Percentiles rank a stretch among this genome's conserved stretches.
Conservation (phyloP, 2,329 filamentous ascomycete genomes). For the Trichoderma sp. region DNA sequence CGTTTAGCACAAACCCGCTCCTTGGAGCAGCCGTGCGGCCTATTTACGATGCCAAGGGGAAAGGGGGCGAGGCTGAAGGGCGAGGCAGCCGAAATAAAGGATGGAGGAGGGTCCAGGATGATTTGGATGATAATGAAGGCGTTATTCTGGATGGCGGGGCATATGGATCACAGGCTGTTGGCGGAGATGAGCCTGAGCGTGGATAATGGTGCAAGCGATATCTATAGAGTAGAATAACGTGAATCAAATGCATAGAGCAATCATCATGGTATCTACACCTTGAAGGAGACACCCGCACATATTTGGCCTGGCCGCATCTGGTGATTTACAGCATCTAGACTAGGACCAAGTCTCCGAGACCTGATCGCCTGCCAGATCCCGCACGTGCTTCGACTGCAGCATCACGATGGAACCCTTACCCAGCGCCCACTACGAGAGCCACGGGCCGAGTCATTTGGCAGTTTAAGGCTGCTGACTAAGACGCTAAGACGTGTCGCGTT, state of each 20-base stretch:
- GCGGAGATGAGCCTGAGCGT: constrained; percentile 45
- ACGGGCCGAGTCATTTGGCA: background rate
- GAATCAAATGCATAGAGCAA: background rate
- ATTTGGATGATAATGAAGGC: constrained; percentile 60
- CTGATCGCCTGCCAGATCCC: background rate
- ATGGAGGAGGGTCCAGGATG: constrained; percentile 66
- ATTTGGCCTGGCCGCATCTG: no score
- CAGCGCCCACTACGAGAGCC: background rate
- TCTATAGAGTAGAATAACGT: background rate
- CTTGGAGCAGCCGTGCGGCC: constrained; percentile 68
- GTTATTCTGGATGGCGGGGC: constrained; percentile 63
- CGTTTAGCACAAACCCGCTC: constrained; percentile 71
- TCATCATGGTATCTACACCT: background rate
- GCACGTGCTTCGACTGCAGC: background rate
- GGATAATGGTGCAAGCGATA: constrained; percentile 33
- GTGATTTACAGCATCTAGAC: no score
- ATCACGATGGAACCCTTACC: background rate
- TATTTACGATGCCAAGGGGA: constrained; percentile 58
- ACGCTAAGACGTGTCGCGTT: constrained; percentile 25
- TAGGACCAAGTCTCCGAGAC: background rate
- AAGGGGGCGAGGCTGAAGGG: constrained; percentile 49
- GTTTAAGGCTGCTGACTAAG: constrained; percentile 19
- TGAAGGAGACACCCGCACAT: no score
- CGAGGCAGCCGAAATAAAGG: constrained; percentile 49
- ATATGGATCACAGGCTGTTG: constrained; percentile 42